Percentiles rank a stretch among this genome's conserved stretches.
Conservation (phyloP, 768 basidiomycete species). For the Trametes gibbosa region DNA sequence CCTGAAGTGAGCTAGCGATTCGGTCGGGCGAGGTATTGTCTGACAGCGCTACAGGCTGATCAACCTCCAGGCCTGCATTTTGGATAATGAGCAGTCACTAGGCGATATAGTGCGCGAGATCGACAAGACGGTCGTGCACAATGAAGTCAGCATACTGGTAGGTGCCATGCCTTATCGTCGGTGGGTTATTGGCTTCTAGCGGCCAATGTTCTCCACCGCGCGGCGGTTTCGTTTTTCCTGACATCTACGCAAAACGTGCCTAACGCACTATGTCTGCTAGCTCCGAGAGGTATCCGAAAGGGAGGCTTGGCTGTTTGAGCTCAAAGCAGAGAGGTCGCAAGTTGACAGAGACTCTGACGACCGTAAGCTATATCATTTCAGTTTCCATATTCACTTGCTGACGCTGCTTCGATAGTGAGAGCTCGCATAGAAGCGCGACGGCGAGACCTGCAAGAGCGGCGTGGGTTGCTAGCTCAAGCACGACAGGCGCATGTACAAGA, state of each 20-base stretch:
- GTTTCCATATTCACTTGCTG: neutral
- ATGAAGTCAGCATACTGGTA: slow-evolving; percentile 24
- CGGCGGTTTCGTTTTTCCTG: neutral
- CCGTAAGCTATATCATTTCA: slow-evolving; percentile 8
- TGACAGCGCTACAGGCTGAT: slow-evolving; percentile 34
- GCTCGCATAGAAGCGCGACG: slow-evolving; percentile 42
- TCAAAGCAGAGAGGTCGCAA: slow-evolving; percentile 26
- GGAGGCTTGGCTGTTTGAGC: slow-evolving; percentile 51
- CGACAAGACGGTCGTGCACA: slow-evolving; percentile 30
- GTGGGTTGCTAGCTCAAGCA: slow-evolving; percentile 45
- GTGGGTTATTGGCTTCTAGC: no score
- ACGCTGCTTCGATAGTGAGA: slow-evolving; percentile 34
- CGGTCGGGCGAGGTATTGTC: neutral
- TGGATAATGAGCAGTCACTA: slow-evolving; percentile 38
- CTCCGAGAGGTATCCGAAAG: slow-evolving; percentile 68
- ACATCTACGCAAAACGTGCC: neutral
- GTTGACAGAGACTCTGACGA: slow-evolving; percentile 17
- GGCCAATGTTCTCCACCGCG: no score
- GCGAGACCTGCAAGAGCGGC: slow-evolving; percentile 44
- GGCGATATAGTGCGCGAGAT: slow-evolving; percentile 32
- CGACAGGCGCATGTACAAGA: slow-evolving; percentile 37
- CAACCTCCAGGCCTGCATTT: slow-evolving; percentile 39
- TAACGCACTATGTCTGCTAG: slow-evolving; percentile 27
- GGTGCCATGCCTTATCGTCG: neutral
- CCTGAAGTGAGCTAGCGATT: slow-evolving; percentile 51